Conservation (phyloP, 2,329 filamentous ascomycete species). For the Penicillium hesseltinei region DNA sequence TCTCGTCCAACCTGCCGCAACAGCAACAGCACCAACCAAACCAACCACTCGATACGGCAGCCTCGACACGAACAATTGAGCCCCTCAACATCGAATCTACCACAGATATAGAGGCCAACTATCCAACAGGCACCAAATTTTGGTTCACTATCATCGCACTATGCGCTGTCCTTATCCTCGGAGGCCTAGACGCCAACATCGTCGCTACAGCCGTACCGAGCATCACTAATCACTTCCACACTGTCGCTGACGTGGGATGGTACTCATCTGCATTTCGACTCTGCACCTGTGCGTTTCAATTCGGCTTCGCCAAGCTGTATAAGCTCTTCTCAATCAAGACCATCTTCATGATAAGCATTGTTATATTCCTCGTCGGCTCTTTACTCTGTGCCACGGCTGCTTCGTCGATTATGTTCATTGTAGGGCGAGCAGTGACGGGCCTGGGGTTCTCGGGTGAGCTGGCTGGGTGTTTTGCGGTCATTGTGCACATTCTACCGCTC, state of each 20-base stretch:
- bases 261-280: constrained; percentile 28
- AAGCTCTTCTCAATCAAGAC: constrained; percentile 33
- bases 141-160: constrained; percentile 24
- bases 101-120: not conserved
- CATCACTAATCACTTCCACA: constrained; percentile 30
- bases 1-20: not conserved
- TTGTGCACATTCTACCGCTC: constrained; percentile 23
- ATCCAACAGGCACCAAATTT: constrained; percentile 17
- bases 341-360: constrained; percentile 23
- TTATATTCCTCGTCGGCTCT: constrained; percentile 21
- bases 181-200: constrained; percentile 33
- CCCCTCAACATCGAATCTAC: constrained; percentile 4
- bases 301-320: constrained; percentile 30
- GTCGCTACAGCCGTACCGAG: constrained; percentile 35
- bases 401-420: constrained; percentile 22
- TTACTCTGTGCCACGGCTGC: constrained; percentile 21
- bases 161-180: constrained; percentile 27
- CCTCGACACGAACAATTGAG: constrained; percentile 3
- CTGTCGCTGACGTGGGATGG: constrained; percentile 31
- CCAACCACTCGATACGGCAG: not conserved
- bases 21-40: not conserved
- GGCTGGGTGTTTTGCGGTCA: constrained; percentile 20
- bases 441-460: constrained; percentile 21
- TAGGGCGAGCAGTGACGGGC: constrained; percentile 26
- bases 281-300: constrained; percentile 23